Base-by-base conservation (phyloP, 345 rosid species). In the Eucalyptus paniculata region DNA sequence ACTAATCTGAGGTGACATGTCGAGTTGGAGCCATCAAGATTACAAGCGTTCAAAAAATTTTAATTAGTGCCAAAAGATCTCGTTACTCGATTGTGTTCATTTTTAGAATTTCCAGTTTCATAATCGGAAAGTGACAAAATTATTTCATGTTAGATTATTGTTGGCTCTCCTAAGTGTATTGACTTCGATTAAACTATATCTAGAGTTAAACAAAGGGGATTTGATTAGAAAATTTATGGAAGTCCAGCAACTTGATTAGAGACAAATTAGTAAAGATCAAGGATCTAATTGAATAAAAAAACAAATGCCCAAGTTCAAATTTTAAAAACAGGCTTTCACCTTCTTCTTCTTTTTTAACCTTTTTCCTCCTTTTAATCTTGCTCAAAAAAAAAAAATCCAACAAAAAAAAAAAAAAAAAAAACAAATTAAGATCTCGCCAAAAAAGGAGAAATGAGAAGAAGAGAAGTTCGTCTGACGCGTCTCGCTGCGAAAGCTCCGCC, bases 161-260 rank as follows among this genome's bases (percentile, higher is more conserved):
- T 1, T 4, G 24, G 5, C 26, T 1, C 2, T 19, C 14, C 0
- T 34, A 19, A 10, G 1, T n/a, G 18, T n/a, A 16, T 30, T 5
- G 19, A 8, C 77, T 8, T 30, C 5, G 10, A n/a, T 15, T 65
- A 12, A n/a, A 30, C 11, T n/a, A 15, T 65, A 65, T n/a, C 37
- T 15, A 65, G 18, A 65, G 6, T 65, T 65, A 65, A 34, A 69
- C 3, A n/a, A 54, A 32, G 2, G 26, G 42, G 23, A 32, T 67
- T 34, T 19, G 44, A 34, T 72, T 72, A 19, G 44, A 10, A 34
- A 69, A 37, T 4, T 19, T 18, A 72, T 32, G 19, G 40, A 32
- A 69, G 2, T 69, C 4, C 21, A 65, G 21, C 9, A 0, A 8
- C 24, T 34, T 19, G 24, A 72, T 10, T 18, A 5, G 2, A 72